These are phyloP conservation scores for Helicostylum pulchrum DNA, from an alignment of 192 early-diverging fungal species.

Conservation along the genomic window DNA sequence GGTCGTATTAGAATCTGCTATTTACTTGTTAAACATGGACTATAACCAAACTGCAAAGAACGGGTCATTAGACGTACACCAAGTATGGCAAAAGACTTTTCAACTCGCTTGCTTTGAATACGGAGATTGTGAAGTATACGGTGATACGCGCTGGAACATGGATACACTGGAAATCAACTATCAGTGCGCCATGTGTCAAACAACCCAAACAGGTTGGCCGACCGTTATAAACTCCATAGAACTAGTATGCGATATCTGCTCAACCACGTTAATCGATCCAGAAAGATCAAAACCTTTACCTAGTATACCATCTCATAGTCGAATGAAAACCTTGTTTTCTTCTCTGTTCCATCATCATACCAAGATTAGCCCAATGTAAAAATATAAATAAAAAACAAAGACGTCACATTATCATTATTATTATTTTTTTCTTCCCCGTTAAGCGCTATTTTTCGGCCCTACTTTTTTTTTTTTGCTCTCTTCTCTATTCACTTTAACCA, in stretches of 20 bases:
- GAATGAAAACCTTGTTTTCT: slow-evolving; percentile 2
- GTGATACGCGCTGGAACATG: neutral
- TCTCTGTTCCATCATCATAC: slow-evolving; percentile 1
- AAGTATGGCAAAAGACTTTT: slow-evolving; percentile 7
- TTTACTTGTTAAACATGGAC: neutral
- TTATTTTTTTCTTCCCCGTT: neutral
- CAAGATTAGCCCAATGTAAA: no score
- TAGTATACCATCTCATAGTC: neutral
- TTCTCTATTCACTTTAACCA: neutral
- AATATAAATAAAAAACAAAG: no score
- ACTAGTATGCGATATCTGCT: no score
- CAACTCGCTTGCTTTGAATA: slow-evolving; percentile 10
- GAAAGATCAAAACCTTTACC: neutral
- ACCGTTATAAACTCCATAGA: no score
- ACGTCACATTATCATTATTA: neutral
- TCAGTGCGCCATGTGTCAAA: neutral
- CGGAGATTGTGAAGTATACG: slow-evolving; percentile 3
- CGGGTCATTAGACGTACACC: neutral
- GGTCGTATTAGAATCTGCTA: neutral
- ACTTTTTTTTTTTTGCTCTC: neutral
- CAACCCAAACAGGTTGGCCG: neutral
- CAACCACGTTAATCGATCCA: neutral
- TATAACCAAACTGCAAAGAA: neutral
- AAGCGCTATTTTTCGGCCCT: neutral
- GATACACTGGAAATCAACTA: neutral